A percentile compares a stretch with the other conserved stretches of the same genome.
Evolutionary conservation across 192 early-diverging fungal genomes (phyloP).

Genomic region (Rhizoclosmatium globosum): DNA sequence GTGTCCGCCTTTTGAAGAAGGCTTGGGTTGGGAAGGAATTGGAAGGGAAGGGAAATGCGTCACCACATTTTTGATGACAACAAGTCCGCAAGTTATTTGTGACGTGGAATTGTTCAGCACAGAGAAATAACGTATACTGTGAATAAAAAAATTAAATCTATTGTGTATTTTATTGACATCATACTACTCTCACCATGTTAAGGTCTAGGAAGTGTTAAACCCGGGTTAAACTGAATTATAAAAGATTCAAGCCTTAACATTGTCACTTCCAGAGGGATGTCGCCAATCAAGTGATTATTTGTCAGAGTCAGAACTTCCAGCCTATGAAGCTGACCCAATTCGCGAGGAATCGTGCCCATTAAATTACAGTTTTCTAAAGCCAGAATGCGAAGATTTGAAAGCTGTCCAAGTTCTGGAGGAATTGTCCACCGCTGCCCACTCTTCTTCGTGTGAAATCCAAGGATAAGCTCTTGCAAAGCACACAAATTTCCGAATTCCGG

Average conservation of each 20-base stretch:
- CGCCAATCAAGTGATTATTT: background rate
- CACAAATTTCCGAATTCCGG: background rate
- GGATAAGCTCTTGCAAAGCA: background rate
- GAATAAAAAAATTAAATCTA: too few species aligned
- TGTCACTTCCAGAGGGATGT: background rate
- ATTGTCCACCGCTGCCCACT: background rate
- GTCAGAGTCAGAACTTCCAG: background rate
- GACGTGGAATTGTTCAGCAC: too few species aligned
- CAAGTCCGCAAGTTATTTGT: too few species aligned
- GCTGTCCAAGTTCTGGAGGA: background rate
- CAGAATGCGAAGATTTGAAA: background rate
- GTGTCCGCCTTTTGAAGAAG: too few species aligned
- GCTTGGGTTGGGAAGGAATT: too few species aligned
- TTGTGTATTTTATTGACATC: too few species aligned
- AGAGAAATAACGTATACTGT: too few species aligned
- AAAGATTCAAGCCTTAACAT: background rate
- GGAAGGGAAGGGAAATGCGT: too few species aligned
- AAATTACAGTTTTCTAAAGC: background rate
- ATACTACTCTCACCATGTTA: too few species aligned
- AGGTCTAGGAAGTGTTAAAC: too few species aligned
- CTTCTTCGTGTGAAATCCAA: background rate
- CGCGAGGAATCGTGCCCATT: slow-evolving; percentile 27
- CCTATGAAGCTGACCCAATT: background rate
- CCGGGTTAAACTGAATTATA: too few species aligned
- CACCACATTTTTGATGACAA: too few species aligned